Evolutionary conservation across 257 asterid species (phyloP).

Genomic region (Thymus quinquecostatus): DNA sequence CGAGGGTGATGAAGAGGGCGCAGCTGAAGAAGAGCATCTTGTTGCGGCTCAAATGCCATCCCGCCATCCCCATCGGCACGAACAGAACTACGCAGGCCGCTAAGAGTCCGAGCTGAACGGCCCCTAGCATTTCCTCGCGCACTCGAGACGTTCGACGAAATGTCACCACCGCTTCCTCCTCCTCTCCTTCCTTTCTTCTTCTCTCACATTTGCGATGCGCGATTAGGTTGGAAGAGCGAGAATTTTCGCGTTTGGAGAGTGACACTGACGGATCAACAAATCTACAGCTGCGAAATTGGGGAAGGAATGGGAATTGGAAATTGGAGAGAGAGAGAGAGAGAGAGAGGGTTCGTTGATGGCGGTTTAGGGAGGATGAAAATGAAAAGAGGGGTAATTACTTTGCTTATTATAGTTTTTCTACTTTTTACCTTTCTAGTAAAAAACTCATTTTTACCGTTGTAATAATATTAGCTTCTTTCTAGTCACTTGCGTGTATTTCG

Average conservation of each 20-base stretch:
- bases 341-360: slow-evolving; percentile 29
- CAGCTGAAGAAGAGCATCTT: slow-evolving; percentile 95
- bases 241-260: slow-evolving; percentile 23
- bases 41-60: slow-evolving; percentile 98
- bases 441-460: too few relatives aligned
- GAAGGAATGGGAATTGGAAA: neutral
- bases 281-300: slow-evolving; percentile 8
- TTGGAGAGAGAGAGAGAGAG: neutral
- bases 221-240: slow-evolving; percentile 31
- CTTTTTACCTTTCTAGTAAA: neutral
- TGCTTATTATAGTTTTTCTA: neutral
- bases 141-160: slow-evolving; percentile 27
- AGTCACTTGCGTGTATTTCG: too few relatives aligned
- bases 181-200: neutral
- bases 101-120: slow-evolving; percentile 80
- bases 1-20: slow-evolving; percentile 94
- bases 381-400: neutral
- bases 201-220: slow-evolving; percentile 28
- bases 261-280: slow-evolving; percentile 41
- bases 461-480: too few relatives aligned
- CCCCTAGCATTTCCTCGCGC: slow-evolving; percentile 67
- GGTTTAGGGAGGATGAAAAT: slow-evolving; percentile 27
- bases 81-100: slow-evolving; percentile 90
- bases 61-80: slow-evolving; percentile 98
- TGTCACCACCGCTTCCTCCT: neutral